Evolutionary conservation across 169 alveolate genomes (phyloP), one percentile per base, ranked within the genome.

Genomic region (Theileria annulata): DNA sequence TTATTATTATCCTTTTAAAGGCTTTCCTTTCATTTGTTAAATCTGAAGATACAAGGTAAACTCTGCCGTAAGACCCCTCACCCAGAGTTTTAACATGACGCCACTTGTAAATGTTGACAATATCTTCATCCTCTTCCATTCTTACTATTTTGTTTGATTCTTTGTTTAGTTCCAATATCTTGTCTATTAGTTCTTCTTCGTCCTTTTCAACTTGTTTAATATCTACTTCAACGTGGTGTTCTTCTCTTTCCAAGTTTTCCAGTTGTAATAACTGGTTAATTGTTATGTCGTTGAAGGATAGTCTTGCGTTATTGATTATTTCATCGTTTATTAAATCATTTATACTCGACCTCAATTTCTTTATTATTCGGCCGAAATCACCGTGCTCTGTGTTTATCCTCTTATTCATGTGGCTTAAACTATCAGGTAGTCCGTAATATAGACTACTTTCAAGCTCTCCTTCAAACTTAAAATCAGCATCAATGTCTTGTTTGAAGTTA

Each of bases 51-150:
- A 80, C 88, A 60, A 80, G 74, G 73, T 80, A 80, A 8, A 80
- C 88, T 64, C 74, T 80, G 19, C 88, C 88, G 62, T 80, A 80
- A 5, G 88, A 80, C 12, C 88, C 88, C 62, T 80, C 88, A 21
- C 88, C 88, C 48, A 80, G 51, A 10, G 88, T 80, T 47, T 80
- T 75, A 19, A 80, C 84, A 49, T 80, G 74, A 2, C 88, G 76
- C 88, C 88, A 80, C 15, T 82, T 82, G 42, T 80, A 69, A 30
- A 80, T 69, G 35, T 80, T 77, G 27, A 80, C 88, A 19, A 80
- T 75, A 0, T 80, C 88, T 30, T 80, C 79, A 59, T 80, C 88
- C 48, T 48, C 51, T 42, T 80, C 59, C 27, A 80, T 60, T 42
- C 13, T 42, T 42, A 42, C 13, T 42, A 42, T 42, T 42, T 42